Conservation (phyloP, 371 early-diverging fungal genomes). For the Syncephalastrum sp. region DNA sequence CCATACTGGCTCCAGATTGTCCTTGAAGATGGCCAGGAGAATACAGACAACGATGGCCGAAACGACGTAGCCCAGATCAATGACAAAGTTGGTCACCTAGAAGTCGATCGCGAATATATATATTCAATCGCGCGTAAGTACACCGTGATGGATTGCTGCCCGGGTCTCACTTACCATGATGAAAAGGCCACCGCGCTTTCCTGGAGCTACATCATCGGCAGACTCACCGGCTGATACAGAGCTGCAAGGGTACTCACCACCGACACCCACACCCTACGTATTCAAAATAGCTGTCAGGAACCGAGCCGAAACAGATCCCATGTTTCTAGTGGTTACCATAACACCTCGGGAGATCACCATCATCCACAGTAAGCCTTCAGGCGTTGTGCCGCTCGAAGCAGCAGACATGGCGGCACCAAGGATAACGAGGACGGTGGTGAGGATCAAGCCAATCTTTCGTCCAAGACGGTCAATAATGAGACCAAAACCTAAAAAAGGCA, state of each 20-base stretch:
- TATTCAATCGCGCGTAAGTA: neutral
- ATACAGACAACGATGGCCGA: conserved; percentile 56
- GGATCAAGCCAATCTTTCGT: conserved; percentile 38
- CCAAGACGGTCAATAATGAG: conserved; percentile 43
- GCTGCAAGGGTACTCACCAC: conserved; percentile 54
- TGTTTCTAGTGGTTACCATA: conserved; percentile 53
- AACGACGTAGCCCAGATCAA: conserved; percentile 57
- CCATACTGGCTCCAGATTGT: conserved; percentile 54
- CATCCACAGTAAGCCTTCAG: conserved; percentile 56
- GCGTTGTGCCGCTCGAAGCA: conserved; percentile 31
- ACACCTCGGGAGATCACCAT: conserved; percentile 60
- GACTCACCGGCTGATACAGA: conserved; percentile 61
- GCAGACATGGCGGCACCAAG: conserved; percentile 48
- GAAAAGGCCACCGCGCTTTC: conserved; percentile 54
- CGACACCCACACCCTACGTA: conserved; percentile 17
- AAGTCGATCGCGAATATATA: neutral
- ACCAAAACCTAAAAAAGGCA: conserved; percentile 25
- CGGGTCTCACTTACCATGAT: conserved; percentile 32
- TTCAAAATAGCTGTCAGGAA: neutral
- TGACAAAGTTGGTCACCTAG: conserved; percentile 54
- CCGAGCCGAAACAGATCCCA: neutral
- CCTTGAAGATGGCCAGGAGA: conserved; percentile 50
- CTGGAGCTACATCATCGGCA: conserved; percentile 56
- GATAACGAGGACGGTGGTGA: conserved; percentile 36
- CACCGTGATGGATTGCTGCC: neutral